These are phyloP conservation scores for Kodamaea jinghongensis DNA, from an alignment of 805 yeast species.

Conservation along the genomic window DNA sequence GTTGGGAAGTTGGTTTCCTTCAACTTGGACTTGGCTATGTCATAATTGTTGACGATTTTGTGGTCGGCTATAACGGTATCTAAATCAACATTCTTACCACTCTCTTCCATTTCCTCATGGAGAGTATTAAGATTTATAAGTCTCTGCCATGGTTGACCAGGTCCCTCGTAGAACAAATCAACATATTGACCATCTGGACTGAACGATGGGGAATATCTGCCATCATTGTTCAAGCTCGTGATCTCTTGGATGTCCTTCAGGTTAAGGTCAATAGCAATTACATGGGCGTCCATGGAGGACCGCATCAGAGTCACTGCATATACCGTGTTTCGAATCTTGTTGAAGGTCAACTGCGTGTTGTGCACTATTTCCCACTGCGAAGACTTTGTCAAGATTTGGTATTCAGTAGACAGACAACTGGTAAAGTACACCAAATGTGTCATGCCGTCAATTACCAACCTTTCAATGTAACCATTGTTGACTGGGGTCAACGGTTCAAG, in stretches of 20 bases:
- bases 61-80: constrained; percentile 6
- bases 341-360: constrained; percentile 17
- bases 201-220: constrained; percentile 16
- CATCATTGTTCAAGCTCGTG: constrained; percentile 12
- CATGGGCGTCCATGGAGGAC: constrained; percentile 16
- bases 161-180: constrained; percentile 20
- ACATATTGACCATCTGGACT: constrained; percentile 23
- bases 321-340: constrained; percentile 14
- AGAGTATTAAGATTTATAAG: constrained; percentile 18
- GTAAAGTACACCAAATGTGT: constrained; percentile 21
- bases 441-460: constrained; percentile 17
- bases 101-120: constrained; percentile 7
- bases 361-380: constrained; percentile 15
- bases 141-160: constrained; percentile 25
- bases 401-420: constrained; percentile 12
- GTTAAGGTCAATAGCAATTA: constrained; percentile 11
- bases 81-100: constrained; percentile 9
- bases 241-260: constrained; percentile 7
- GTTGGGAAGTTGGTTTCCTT: constrained; percentile 48
- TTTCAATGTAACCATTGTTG: constrained; percentile 18
- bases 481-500: constrained; percentile 14
- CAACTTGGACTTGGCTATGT: constrained; percentile 17
- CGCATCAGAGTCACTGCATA: constrained; percentile 16
- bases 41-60: constrained; percentile 18
- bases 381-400: constrained; percentile 11